These are phyloP conservation scores for Nemania bipapillata DNA, from an alignment of 2,329 filamentous ascomycete species.

Conservation along the genomic window DNA sequence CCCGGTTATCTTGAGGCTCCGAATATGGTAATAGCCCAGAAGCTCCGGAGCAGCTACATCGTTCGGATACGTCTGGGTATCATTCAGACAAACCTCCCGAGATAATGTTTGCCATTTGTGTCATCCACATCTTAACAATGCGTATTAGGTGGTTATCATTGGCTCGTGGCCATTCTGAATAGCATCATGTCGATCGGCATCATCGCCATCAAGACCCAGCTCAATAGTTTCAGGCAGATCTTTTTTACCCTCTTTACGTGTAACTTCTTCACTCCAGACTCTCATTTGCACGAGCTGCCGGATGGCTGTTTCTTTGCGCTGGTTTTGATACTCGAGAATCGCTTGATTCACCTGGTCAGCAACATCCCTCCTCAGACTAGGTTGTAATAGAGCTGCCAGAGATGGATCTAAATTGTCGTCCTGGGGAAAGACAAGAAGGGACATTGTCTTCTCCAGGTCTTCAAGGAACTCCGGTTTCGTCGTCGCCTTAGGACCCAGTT, in stretches of 20 bases:
- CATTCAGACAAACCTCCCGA: background rate
- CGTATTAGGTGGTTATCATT: slow-evolving; percentile 63
- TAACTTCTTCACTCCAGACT: slow-evolving; percentile 82
- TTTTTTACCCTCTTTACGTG: slow-evolving; percentile 56
- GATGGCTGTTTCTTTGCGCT: slow-evolving; percentile 82
- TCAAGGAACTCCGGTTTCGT: slow-evolving; percentile 82
- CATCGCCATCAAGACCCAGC: slow-evolving; percentile 53
- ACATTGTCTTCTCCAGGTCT: slow-evolving; percentile 92
- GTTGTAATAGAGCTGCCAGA: slow-evolving; percentile 79
- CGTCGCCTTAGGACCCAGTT: slow-evolving; percentile 87
- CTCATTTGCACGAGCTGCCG: slow-evolving; percentile 82
- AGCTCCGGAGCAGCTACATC: background rate
- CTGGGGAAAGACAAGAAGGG: slow-evolving; percentile 86
- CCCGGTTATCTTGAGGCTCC: background rate
- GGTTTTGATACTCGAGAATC: slow-evolving; percentile 78
- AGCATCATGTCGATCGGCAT: slow-evolving; percentile 38
- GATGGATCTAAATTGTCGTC: slow-evolving; percentile 78
- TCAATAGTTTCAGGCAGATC: slow-evolving; percentile 56
- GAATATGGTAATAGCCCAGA: background rate
- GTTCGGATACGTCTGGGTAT: background rate
- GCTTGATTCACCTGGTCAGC: slow-evolving; percentile 90
- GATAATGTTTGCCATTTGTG: background rate
- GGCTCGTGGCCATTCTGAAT: slow-evolving; percentile 58
- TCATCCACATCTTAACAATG: background rate
- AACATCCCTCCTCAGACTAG: slow-evolving; percentile 82